Evolutionary conservation across 345 rosid species (phyloP), one percentile per base, ranked within the genome.

Genomic region (Hibiscus trionum): DNA sequence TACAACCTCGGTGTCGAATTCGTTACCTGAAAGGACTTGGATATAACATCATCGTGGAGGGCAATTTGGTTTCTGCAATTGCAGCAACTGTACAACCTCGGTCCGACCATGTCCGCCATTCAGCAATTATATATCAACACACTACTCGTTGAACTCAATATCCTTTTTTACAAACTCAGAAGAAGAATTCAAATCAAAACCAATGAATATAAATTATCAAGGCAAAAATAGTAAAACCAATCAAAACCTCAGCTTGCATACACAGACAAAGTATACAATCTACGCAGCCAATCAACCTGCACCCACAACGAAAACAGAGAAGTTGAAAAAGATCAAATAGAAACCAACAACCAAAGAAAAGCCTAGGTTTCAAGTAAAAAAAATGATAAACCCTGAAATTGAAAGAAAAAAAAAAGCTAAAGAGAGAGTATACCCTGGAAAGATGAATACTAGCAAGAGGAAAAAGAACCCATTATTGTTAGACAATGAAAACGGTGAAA

Each of bases 41-140:
- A 80, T 75, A 86, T 86, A 73, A 86, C 83, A 77, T 86, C 87
- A 73, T 86, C 87, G 31, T 84, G 89, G 74, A 82, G 75, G 26
- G 87, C 87, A 73, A 86, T 86, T 66, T 79, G 77, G 78, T 80
- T 86, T 35, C 87, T 21, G 24, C 24, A 21, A 21, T 21, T 21
- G 24, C 24, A 21, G 24, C 24, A 21, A 21, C 24, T 21, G 77
- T 86, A 86, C 84, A 86, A 50, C 77, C 89, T 80, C 66, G 83
- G 84, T 46, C 83, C 87, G 58, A 80, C 57, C 55, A 80, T 49
- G 60, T 80, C 82, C 35, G 61, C 77, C 82, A 80, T 80, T 73
- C 0, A 70, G 21, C 26, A 47, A 66, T 21, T 62, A 50, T 61
- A 19, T 59, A 60, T 44, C 17, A 73, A 17, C 53, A 70, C 69